Evolutionary conservation across 768 basidiomycete species (phyloP).

Genomic region (Boletus patriciae): DNA sequence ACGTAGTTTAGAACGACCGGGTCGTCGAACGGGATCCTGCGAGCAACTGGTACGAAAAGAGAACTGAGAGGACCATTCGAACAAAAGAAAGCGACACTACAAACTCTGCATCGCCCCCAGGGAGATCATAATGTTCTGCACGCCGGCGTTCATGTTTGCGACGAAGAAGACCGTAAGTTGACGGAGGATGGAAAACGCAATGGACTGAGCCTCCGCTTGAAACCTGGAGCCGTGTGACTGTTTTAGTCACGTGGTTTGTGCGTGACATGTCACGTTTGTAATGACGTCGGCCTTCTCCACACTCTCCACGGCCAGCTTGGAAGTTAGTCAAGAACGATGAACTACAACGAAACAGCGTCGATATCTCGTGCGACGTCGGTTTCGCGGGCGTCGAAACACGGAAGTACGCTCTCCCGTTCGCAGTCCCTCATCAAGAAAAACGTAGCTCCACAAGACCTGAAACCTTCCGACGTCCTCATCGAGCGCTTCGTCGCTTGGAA

Average conservation of each 20-base stretch:
- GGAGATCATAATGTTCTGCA: slow-evolving; percentile 84
- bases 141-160: slow-evolving; percentile 64
- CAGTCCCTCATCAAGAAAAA: slow-evolving; percentile 95
- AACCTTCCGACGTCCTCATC: slow-evolving; percentile 94
- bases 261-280: slow-evolving; percentile 18
- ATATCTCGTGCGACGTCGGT: slow-evolving; percentile 72
- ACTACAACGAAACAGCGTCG: slow-evolving; percentile 47
- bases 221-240: slow-evolving; percentile 2
- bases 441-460: slow-evolving; percentile 84
- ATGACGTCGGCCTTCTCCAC: slow-evolving; percentile 23
- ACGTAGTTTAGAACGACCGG: slow-evolving; percentile 79
- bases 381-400: slow-evolving; percentile 61
- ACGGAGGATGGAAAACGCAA: slow-evolving; percentile 13
- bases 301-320: no score
- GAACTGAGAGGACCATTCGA: not conserved
- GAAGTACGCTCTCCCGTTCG: slow-evolving; percentile 73
- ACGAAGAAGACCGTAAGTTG: slow-evolving; percentile 15
- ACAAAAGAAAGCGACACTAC: slow-evolving; percentile 7
- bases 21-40: slow-evolving; percentile 89
- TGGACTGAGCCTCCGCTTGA: not conserved
- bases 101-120: slow-evolving; percentile 91
- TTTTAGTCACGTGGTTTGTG: slow-evolving; percentile 13
- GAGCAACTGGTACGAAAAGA: slow-evolving; percentile 61
- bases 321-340: slow-evolving; percentile 20
- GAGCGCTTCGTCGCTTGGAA: slow-evolving; percentile 96